Evolutionary conservation across 163 green algal genomes (phyloP), one percentile per base, ranked within the genome.

Genomic region (Picocystis sp.): DNA sequence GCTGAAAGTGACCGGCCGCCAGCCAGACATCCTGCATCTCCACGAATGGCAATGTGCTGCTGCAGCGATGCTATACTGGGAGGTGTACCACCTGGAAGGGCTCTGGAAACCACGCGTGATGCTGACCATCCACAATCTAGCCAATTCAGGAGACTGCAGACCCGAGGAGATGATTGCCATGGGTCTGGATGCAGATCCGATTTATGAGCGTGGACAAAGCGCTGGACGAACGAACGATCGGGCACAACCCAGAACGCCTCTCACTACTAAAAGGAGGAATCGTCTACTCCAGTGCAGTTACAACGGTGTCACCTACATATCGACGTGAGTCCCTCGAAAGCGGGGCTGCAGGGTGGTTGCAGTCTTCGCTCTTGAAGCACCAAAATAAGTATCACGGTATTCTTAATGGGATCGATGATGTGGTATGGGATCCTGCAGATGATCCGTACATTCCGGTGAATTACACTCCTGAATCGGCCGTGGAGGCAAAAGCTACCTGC

Each of bases 291-390:
- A 94, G 92, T 57, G 66, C 57, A 0, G 53, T 78, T 55, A 93
- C 88, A 14, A 97, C 88, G 2, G 89, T 97, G 53, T 94, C 83
- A 0, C 89, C 89, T 15, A 94, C 83, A 0, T 98, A 98, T 57
- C 83, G 81, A 1, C 69, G 67, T 23, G 88, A 97, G 73, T 25
- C 19, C 19, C 29, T 57, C 3, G 43, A 35, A 41, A 47, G 42
- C 33, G 55, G n/a, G 2, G 55, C 47, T 35, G 29, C 29, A 12
- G 25, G n/a, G 10, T 54, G 47, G 19, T 19, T 22, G 25, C 29
- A 38, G 8, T 38, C 29, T 5, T 38, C 29, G 29, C 29, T 38
- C 5, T 38, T 38, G 29, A 38, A 33, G 25, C 43, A 47, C 1
- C 3, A 45, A 10, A 63, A 61, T 62, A 97, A 96, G 74, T 95